Base-by-base conservation (phyloP, 2,329 filamentous ascomycete species). In the Aspergillus costaricaensis region DNA sequence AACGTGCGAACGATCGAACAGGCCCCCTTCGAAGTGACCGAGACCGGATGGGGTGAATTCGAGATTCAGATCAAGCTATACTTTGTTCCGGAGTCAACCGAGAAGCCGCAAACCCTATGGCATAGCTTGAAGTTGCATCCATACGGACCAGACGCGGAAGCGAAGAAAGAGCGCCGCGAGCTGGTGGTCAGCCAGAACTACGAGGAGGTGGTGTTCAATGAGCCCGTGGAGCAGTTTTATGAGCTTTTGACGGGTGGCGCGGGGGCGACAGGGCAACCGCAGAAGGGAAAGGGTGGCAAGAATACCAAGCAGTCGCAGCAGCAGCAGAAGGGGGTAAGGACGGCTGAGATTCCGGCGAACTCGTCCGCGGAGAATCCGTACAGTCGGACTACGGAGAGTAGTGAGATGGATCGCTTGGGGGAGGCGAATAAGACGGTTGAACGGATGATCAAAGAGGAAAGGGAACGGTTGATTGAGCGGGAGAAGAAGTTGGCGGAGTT, bases 11-110 rank as follows among this genome's bases (percentile, higher is more conserved):
- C 90, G 74, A 83, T 95, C 71, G 93, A 96, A 71, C 86, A 86
- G 62, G 86, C 91, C 72, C 92, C 82, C 10, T 99, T 97, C 71
- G 83, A 91, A 71, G 90, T 98, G 62, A 86, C 87, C 64, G 95
- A 98, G 77, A 98, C 95, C 0, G 95, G 95, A 52, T 99, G 96
- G 91, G 95, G 95, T 71, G 95, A 97, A 79, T 99, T 99, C 80
- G 92, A 95, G 75, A 96, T 99, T 71, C 91, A 93, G 64, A 90
- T 99, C 74, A 92, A 96, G 73, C 84, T 99, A 48, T 96, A 96
- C 81, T 99, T 97, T 78, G 88, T 91, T 58, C 88, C 90, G 58
- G 91, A 96, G 73, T 90, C 88, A 39, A 88, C 87, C 69, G 95
- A 99, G 81, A 99, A 99, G 77, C 91, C 94, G 4, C 91, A 96